Conservation (phyloP, 352 stramenopile species). For the Chrysophaeum taylorii region DNA sequence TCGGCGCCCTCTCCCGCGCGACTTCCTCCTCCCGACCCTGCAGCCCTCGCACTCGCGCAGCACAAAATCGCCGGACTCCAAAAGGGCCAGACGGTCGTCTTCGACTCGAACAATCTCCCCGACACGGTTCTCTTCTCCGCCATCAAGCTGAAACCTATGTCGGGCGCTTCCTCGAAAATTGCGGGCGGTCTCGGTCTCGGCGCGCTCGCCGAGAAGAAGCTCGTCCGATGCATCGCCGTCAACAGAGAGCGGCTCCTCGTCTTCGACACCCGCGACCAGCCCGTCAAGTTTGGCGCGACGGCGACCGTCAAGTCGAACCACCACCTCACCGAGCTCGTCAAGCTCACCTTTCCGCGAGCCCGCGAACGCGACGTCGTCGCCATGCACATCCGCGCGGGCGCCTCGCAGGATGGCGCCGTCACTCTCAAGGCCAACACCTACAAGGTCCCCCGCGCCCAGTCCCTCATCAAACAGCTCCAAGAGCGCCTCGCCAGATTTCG, state of each 20-base stretch:
- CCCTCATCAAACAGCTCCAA: neutral
- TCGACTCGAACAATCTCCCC: neutral
- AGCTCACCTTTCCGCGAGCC: conserved; percentile 7
- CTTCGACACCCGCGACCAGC: conserved; percentile 3
- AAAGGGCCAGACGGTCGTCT: neutral
- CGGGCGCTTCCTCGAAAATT: no score
- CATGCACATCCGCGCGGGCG: neutral
- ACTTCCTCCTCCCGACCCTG: no score
- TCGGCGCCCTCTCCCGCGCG: no score
- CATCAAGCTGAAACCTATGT: conserved; percentile 8
- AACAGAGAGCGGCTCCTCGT: conserved; percentile 12
- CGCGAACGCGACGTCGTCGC: conserved; percentile 11
- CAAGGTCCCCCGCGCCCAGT: neutral
- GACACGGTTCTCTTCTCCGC: neutral
- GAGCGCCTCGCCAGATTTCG: neutral
- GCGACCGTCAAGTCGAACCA: conserved; percentile 14
- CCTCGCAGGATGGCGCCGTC: neutral
- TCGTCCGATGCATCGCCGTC: conserved; percentile 9
- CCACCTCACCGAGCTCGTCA: conserved; percentile 16
- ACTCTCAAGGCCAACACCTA: conserved; percentile 9
- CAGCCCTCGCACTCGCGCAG: neutral
- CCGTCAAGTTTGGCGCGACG: neutral
- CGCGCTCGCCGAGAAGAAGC: neutral
- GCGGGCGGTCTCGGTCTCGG: neutral
- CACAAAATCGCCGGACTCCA: neutral